Conservation (phyloP, 495 filamentous ascomycete species). For the Annulohypoxylon stygium region DNA sequence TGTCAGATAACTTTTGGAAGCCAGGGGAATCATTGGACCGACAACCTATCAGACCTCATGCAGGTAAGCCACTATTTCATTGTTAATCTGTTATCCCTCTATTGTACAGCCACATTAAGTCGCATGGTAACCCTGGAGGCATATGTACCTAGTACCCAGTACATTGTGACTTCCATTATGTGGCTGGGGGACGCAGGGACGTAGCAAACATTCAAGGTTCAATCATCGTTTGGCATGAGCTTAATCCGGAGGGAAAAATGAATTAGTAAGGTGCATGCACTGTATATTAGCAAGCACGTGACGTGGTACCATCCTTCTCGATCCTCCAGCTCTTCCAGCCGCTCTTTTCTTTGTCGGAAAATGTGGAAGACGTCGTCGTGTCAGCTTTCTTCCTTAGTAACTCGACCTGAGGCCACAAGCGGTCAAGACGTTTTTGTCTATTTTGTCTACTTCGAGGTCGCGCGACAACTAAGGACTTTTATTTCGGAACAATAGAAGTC, state of each 20-base stretch:
- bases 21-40: not conserved
- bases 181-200: not conserved
- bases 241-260: too few species aligned
- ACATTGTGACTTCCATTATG: not conserved
- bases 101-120: too few species aligned
- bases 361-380: slow-evolving; percentile 1
- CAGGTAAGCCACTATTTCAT: too few species aligned
- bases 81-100: too few species aligned
- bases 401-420: not conserved
- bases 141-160: too few species aligned
- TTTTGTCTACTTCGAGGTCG: not conserved
- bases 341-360: slow-evolving; percentile 1
- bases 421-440: not conserved
- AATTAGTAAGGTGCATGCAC: not conserved
- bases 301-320: slow-evolving; percentile 14
- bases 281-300: slow-evolving; percentile 5
- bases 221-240: too few species aligned
- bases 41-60: too few species aligned
- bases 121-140: too few species aligned
- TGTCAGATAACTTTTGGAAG: not conserved
- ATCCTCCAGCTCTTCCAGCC: not conserved
- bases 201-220: not conserved
- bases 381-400: slow-evolving; percentile 8
- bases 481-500: slow-evolving; percentile 25
- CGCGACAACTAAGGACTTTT: slow-evolving; percentile 21